Base-by-base conservation (phyloP, 345 rosid genomes). In the Salix koriyanagi region DNA sequence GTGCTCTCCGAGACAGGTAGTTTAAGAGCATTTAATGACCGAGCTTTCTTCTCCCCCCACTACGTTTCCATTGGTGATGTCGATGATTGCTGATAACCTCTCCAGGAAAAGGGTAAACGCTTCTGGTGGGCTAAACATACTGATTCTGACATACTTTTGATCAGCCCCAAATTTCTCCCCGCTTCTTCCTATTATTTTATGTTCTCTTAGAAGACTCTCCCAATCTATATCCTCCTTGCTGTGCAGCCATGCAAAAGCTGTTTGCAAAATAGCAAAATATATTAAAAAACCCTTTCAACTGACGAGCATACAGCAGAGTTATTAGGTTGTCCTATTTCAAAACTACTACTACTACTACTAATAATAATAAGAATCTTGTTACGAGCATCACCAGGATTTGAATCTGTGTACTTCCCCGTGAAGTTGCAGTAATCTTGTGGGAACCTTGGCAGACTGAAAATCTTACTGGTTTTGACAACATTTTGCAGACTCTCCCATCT, bases 201-300 rank as follows among this genome's bases (percentile, higher is more conserved):
- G 84, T 56, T 54, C 87, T 70, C 82, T 83, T 28, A 95, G 39
- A 5, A 90, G 76, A n/a, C 74, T 75, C 66, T 75, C 92, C 16
- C 79, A 77, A 77, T 91, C 89, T 62, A 60, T 54, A 18, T 78
- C 88, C 42, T 88, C 90, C 69, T 90, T 84, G 86, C 89, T 81
- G 81, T 90, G 84, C 77, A 95, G 19, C 97, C 97, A 93, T 52
- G 94, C 99, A 82, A 93, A 95, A 32, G 89, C 99, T 95, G 84
- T 11, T 36, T 2, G 14, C 39, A 28, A 7, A 68, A 30, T 21
- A 67, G 46, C 21, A 78, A 67, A 34, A 28, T 44, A 67, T 14
- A 52, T 15, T 9, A 81, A 18, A 26, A 23, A 65, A 34, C 28
- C 12, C 21, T 25, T 23, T 8, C 37, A 13, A 16, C 46, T 2